A percentile compares a stretch with the other conserved stretches of the same genome.
Conservation (phyloP, 2,329 filamentous ascomycete genomes). For the Claviceps sp. region DNA sequence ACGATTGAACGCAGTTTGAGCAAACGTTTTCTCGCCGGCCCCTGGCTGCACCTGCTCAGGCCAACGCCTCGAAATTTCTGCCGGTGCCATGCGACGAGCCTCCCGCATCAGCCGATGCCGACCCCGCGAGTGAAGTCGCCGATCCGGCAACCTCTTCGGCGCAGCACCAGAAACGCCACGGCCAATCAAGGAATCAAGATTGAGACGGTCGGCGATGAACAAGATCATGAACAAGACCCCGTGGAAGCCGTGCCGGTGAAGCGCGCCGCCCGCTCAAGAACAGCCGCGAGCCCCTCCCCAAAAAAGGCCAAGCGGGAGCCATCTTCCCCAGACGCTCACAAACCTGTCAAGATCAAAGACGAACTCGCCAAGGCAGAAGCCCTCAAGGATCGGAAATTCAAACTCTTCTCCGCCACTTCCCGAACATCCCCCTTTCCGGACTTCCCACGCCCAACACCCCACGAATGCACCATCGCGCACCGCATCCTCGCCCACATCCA, state of each 20-base stretch:
- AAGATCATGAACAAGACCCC: not conserved
- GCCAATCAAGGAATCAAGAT: not conserved
- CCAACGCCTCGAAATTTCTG: no score
- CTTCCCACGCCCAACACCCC: slow-evolving; percentile 49
- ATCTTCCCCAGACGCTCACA: not conserved
- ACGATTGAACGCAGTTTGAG: no score
- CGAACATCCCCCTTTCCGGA: slow-evolving; percentile 50
- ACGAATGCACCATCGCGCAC: slow-evolving; percentile 57
- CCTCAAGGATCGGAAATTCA: slow-evolving; percentile 30
- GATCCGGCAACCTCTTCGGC: slow-evolving; percentile 1
- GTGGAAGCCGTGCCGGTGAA: not conserved
- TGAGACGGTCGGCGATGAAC: not conserved
- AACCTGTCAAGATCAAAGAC: not conserved
- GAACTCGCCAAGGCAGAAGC: slow-evolving; percentile 8
- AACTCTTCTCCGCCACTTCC: slow-evolving; percentile 26
- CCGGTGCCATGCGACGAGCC: not conserved
- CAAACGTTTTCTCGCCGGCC: no score
- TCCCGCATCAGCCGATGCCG: not conserved
- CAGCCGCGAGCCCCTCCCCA: not conserved
- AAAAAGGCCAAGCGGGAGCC: slow-evolving; percentile 6
- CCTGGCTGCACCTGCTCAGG: no score
- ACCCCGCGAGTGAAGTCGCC: not conserved
- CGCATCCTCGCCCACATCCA: slow-evolving; percentile 50
- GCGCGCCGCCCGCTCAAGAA: slow-evolving; percentile 17
- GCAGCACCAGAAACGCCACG: slow-evolving; percentile 3